Conservation (phyloP, 2,329 filamentous ascomycete genomes). For the Colletotrichum acutatum region DNA sequence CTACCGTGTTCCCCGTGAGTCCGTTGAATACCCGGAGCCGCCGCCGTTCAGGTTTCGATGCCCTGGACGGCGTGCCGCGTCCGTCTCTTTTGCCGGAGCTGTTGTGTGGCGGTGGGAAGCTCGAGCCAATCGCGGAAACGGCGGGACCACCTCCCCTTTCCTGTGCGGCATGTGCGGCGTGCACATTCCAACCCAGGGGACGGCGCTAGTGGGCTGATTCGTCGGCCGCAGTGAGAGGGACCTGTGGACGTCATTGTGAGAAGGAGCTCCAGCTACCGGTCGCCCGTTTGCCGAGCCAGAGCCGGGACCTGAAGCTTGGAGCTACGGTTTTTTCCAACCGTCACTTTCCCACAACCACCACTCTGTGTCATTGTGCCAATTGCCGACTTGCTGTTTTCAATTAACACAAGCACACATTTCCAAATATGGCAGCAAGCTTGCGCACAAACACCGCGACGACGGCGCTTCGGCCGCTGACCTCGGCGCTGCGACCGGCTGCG, state of each 20-base stretch:
- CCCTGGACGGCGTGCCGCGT: background rate
- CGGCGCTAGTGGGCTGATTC: constrained; percentile 19
- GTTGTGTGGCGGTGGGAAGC: constrained; percentile 7
- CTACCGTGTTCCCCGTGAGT: background rate
- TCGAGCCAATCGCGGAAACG: constrained; percentile 29
- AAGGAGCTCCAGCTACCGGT: constrained; percentile 10
- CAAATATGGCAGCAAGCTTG: constrained; percentile 21
- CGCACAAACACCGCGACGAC: constrained; percentile 6
- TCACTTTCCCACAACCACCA: background rate
- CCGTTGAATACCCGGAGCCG: background rate
- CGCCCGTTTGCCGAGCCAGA: constrained; percentile 33
- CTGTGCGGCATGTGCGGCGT: background rate
- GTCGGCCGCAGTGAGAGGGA: background rate
- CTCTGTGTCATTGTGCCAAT: background rate
- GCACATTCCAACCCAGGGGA: background rate
- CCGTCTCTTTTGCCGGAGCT: background rate
- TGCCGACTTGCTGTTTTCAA: background rate
- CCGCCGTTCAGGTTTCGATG: background rate
- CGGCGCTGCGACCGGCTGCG: constrained; percentile 18
- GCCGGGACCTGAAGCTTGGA: constrained; percentile 9
- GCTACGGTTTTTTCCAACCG: background rate
- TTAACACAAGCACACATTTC: background rate
- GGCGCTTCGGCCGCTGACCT: constrained; percentile 30
- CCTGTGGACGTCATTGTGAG: constrained; percentile 31
- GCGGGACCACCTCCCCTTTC: constrained; percentile 5